phyloP scores from a whole-genome alignment of 1,284 basidiomycete species.

The Ceratobasidium sp. region DNA sequence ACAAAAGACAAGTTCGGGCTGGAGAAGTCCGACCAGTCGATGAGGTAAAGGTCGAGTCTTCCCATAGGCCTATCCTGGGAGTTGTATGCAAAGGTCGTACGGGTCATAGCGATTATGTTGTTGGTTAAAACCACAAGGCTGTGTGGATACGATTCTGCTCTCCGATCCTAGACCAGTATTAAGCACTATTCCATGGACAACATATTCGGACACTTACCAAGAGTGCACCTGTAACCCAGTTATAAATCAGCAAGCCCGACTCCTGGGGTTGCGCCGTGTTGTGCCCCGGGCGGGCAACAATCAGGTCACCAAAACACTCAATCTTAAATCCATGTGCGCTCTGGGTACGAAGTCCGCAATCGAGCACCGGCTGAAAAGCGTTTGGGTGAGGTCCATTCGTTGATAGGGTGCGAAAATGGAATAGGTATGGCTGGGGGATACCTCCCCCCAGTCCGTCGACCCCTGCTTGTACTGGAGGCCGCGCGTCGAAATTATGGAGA shows the following conservation, averaged over 20 bases:
- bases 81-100: neutral
- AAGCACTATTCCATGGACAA: too few species aligned
- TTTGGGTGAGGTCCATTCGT: constrained; percentile 9
- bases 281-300: neutral
- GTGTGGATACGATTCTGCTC: neutral
- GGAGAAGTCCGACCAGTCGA: neutral
- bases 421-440: neutral
- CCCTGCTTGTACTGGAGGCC: too few species aligned
- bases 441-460: neutral
- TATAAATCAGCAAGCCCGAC: constrained; percentile 1
- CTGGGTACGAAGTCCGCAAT: neutral
- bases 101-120: neutral
- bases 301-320: neutral
- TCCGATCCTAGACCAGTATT: neutral
- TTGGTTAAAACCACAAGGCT: constrained; percentile 1
- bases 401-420: neutral
- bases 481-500: neutral
- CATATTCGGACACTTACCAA: neutral
- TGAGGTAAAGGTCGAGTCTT: neutral
- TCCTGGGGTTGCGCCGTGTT: neutral
- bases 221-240: constrained; percentile 10
- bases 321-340: neutral
- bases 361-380: neutral
- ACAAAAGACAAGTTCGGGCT: neutral
- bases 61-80: neutral